These are phyloP conservation scores for Bryum argenteum DNA, from an alignment of 225 moss, liverwort and hornwort species.

Conservation along the genomic window DNA sequence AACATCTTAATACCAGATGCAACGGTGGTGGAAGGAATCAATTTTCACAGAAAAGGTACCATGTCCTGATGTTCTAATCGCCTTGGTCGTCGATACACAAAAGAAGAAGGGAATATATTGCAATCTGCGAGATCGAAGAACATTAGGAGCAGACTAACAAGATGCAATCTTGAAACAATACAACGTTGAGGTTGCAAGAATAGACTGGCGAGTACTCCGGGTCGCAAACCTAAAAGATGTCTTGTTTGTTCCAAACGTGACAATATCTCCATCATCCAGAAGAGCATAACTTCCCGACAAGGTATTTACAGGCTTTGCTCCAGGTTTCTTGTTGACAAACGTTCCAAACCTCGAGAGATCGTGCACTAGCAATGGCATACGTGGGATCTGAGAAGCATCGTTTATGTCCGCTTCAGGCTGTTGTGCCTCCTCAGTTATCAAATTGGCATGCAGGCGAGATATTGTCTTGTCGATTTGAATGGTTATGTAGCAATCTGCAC, in stretches of 20 bases:
- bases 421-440: constrained; percentile 56
- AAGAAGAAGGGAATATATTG: constrained; percentile 59
- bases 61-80: constrained; percentile 44
- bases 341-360: constrained; percentile 88
- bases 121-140: constrained; percentile 46
- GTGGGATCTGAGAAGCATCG: constrained; percentile 46
- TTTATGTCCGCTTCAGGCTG: constrained; percentile 34
- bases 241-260: constrained; percentile 73
- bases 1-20: not conserved
- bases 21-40: not conserved
- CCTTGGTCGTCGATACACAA: constrained; percentile 51
- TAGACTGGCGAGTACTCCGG: too few species aligned
- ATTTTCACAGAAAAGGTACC: not conserved
- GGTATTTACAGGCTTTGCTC: constrained; percentile 53
- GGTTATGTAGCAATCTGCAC: constrained; percentile 69
- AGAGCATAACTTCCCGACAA: constrained; percentile 43
- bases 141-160: constrained; percentile 2
- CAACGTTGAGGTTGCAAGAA: constrained; percentile 17
- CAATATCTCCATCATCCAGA: constrained; percentile 61
- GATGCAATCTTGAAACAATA: not conserved
- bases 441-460: constrained; percentile 76
- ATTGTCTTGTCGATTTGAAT: constrained; percentile 77
- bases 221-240: constrained; percentile 60
- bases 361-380: constrained; percentile 60
- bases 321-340: constrained; percentile 72